phyloP scores from a whole-genome alignment of 73 alveolate species.

The Paramecium bursaria region DNA sequence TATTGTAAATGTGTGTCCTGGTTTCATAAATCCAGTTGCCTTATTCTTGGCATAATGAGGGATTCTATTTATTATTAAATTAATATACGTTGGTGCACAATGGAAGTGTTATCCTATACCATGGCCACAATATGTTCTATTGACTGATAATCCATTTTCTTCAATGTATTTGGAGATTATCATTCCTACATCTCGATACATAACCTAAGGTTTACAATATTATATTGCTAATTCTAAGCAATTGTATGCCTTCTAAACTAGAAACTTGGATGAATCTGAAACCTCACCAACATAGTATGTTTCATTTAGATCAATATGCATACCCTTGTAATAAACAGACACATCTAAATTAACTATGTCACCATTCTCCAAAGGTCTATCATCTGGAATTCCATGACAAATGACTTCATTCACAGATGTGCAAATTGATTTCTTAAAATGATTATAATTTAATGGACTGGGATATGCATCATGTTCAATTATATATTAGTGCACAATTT shows the following conservation, averaged over 20 bases:
- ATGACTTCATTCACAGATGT: conserved; percentile 94
- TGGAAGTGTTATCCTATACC: conserved; percentile 92
- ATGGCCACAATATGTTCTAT: conserved; percentile 91
- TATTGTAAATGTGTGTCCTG: conserved; percentile 96
- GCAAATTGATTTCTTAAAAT: conserved; percentile 94
- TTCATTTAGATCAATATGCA: conserved; percentile 85
- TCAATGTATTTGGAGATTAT: conserved; percentile 79
- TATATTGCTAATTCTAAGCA: conserved; percentile 81
- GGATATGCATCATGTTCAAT: conserved; percentile 94
- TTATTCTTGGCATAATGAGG: conserved; percentile 76
- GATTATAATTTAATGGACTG: conserved; percentile 88
- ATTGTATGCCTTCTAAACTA: conserved; percentile 83
- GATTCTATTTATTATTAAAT: conserved; percentile 65
- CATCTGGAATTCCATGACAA: conserved; percentile 96
- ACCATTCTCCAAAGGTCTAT: conserved; percentile 90
- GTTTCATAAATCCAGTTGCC: conserved; percentile 82
- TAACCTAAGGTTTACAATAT: conserved; percentile 90
- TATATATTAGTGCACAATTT: conserved; percentile 88
- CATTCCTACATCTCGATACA: conserved; percentile 86
- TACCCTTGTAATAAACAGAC: conserved; percentile 86
- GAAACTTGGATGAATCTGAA: conserved; percentile 69
- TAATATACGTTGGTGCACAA: conserved; percentile 84
- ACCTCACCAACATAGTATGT: conserved; percentile 81
- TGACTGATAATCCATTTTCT: conserved; percentile 83
- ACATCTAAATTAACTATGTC: conserved; percentile 94